A percentile compares a stretch with the other conserved stretches of the same genome.
phyloP scores from a whole-genome alignment of 768 basidiomycete genomes.

The Russula olivacea region DNA sequence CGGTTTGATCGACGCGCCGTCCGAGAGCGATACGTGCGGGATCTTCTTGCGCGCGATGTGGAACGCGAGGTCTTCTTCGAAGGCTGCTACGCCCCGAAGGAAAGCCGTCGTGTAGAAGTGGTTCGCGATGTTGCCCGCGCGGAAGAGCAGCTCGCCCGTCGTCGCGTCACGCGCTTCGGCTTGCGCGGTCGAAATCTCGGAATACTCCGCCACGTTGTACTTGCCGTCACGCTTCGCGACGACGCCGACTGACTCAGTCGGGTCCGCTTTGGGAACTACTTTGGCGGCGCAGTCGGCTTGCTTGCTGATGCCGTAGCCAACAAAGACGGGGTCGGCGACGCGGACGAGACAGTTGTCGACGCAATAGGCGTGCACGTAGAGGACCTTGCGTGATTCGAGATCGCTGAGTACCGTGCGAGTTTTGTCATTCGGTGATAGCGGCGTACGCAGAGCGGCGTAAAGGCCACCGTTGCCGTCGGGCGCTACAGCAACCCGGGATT shows the following conservation, averaged over 20 bases:
- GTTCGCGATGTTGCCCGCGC: constrained; percentile 96
- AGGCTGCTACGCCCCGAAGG: constrained; percentile 68
- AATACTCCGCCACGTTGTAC: constrained; percentile 95
- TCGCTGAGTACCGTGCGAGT: constrained; percentile 78
- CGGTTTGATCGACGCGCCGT: constrained; percentile 72
- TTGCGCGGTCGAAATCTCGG: constrained; percentile 86
- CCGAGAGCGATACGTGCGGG: constrained; percentile 63
- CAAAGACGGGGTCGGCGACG: constrained; percentile 95
- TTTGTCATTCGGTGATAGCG: constrained; percentile 54
- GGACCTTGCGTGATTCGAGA: constrained; percentile 64
- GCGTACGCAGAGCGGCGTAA: constrained; percentile 85
- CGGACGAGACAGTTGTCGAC: constrained; percentile 99
- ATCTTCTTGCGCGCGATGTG: constrained; percentile 99
- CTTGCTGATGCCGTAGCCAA: constrained; percentile 89
- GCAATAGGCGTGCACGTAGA: constrained; percentile 91
- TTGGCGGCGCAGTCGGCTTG: constrained; percentile 91
- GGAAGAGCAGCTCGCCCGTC: constrained; percentile 77
- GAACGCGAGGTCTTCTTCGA: constrained; percentile 88
- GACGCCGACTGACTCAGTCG: constrained; percentile 93
- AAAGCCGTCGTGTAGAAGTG: constrained; percentile 93
- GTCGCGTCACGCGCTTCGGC: constrained; percentile 65
- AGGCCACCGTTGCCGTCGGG: constrained; percentile 98
- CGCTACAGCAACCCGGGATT: constrained; percentile 81
- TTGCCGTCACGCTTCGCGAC: constrained; percentile 78
- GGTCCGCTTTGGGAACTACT: constrained; percentile 84